These are phyloP conservation scores for Leccinum subrobustum DNA, from an alignment of 1,284 basidiomycete species.

Conservation along the genomic window DNA sequence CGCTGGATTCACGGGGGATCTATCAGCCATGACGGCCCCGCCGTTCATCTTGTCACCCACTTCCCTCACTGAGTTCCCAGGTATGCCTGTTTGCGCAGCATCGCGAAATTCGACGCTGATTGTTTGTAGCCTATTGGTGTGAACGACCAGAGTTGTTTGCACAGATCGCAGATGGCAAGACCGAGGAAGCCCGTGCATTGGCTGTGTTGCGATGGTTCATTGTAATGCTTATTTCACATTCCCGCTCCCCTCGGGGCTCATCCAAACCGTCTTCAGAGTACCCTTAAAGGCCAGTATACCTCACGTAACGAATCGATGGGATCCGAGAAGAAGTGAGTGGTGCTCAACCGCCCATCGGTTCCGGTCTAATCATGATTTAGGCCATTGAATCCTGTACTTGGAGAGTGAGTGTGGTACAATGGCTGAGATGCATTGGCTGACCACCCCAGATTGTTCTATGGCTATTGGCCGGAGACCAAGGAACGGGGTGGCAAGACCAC, in stretches of 20 bases:
- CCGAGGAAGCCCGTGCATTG: slow-evolving; percentile 69
- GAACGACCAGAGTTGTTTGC: slow-evolving; percentile 86
- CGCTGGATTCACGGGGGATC: slow-evolving; percentile 86
- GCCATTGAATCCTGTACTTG: slow-evolving; percentile 94
- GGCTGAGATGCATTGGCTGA: neutral
- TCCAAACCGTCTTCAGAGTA: slow-evolving; percentile 51
- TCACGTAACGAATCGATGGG: slow-evolving; percentile 92
- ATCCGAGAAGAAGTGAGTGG: slow-evolving; percentile 89
- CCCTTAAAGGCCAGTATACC: slow-evolving; percentile 94
- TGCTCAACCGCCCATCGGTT: neutral
- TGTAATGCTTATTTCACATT: slow-evolving; percentile 38
- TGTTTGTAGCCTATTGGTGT: slow-evolving; percentile 79
- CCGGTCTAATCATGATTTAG: slow-evolving; percentile 38
- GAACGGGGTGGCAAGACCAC: slow-evolving; percentile 78
- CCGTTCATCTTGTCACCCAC: slow-evolving; percentile 88
- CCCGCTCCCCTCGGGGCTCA: slow-evolving; percentile 4
- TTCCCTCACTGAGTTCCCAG: slow-evolving; percentile 86
- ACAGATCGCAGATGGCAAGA: slow-evolving; percentile 74
- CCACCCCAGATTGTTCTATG: slow-evolving; percentile 77
- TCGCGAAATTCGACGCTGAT: slow-evolving; percentile 3
- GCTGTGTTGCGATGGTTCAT: slow-evolving; percentile 91
- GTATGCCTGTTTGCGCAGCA: slow-evolving; percentile 40
- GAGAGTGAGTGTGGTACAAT: slow-evolving; percentile 63
- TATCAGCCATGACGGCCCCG: slow-evolving; percentile 94
- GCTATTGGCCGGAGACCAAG: slow-evolving; percentile 81